Conservation (phyloP, 768 basidiomycete genomes). For the Boletus pseudopeckii region DNA sequence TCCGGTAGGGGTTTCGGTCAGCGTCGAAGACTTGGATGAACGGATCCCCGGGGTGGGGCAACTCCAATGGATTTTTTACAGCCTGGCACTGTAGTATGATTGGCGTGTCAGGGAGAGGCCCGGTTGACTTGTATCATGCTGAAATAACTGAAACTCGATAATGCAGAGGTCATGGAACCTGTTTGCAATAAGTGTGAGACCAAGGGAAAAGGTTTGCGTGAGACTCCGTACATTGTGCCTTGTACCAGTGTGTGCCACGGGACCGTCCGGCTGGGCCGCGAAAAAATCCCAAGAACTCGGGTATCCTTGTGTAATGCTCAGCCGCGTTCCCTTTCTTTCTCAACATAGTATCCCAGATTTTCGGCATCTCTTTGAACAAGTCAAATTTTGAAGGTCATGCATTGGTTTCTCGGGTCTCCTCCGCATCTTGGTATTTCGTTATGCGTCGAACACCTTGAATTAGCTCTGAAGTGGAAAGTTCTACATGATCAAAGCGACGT, state of each 20-base stretch:
- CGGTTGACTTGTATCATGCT: not conserved
- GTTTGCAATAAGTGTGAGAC: not conserved
- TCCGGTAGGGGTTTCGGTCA: not conserved
- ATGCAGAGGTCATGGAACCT: not conserved
- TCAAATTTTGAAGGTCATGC: not conserved
- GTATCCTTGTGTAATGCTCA: not conserved
- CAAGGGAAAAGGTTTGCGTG: not conserved
- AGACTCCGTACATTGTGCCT: not conserved
- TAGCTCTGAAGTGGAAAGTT: not conserved
- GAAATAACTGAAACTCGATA: not conserved
- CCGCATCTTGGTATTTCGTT: not conserved
- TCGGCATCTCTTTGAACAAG: not conserved
- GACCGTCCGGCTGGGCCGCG: not conserved
- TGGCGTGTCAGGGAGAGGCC: not conserved
- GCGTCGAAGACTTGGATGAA: not conserved
- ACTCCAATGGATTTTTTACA: not conserved
- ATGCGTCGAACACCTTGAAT: not conserved
- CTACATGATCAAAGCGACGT: not conserved
- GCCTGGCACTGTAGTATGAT: not conserved
- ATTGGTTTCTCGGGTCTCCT: not conserved
- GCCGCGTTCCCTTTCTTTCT: not conserved
- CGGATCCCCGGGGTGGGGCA: not conserved
- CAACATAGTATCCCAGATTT: not conserved
- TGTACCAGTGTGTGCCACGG: not conserved
- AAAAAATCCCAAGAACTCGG: constrained; percentile 3